Evolutionary conservation across 202 grass and related monocot species (phyloP).

Genomic region (Bolboschoenoplectus hybrid): DNA sequence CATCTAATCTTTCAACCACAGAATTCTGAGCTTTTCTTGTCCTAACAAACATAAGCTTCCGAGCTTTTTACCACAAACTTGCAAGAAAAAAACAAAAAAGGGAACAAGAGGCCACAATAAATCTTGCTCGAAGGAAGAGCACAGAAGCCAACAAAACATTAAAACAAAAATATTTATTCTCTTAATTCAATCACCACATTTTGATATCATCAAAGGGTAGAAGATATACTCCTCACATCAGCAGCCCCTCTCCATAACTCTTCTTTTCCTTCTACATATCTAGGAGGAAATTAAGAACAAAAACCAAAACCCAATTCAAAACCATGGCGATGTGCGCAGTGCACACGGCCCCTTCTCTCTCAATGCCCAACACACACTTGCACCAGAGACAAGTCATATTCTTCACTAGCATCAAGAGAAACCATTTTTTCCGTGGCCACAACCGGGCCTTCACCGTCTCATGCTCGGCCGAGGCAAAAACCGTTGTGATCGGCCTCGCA

Average conservation of each 20-base stretch:
- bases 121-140: constrained; percentile 6
- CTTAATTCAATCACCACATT: constrained; percentile 42
- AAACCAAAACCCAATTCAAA: constrained; percentile 47
- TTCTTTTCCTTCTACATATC: constrained; percentile 48
- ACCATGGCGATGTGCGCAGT: constrained; percentile 82
- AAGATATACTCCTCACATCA: constrained; percentile 48
- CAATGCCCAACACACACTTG: constrained; percentile 69
- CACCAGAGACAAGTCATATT: constrained; percentile 79
- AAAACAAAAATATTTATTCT: constrained; percentile 46
- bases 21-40: neutral
- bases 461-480: constrained; percentile 68
- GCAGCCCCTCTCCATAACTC: constrained; percentile 40
- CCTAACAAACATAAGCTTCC: constrained; percentile 15
- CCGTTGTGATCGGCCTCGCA: constrained; percentile 90
- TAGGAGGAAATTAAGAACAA: constrained; percentile 48
- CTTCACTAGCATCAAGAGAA: constrained; percentile 54
- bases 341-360: constrained; percentile 66
- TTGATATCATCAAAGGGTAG: constrained; percentile 61
- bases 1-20: neutral
- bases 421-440: constrained; percentile 46
- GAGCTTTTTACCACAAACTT: constrained; percentile 19
- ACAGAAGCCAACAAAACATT: constrained; percentile 39
- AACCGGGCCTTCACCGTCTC: constrained; percentile 54
- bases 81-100: constrained; percentile 17
- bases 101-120: constrained; percentile 5